Evolutionary conservation across 1,284 basidiomycete genomes (phyloP).

Genomic region (Trichosporon sp.): DNA sequence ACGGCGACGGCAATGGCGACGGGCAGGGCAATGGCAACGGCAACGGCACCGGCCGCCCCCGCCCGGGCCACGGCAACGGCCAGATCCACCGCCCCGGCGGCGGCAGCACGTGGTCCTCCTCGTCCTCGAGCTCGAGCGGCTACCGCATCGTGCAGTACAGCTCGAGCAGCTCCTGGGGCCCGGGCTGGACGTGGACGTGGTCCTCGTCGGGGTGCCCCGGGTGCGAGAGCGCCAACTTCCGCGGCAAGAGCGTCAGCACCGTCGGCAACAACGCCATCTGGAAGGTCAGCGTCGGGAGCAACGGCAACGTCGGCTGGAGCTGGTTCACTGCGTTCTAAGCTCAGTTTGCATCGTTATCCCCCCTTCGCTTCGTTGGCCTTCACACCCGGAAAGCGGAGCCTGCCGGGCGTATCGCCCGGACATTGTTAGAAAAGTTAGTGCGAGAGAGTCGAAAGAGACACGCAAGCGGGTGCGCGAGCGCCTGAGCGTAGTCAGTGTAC

Average conservation of each 20-base stretch:
- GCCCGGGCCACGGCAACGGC: background rate
- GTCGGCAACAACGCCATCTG: background rate
- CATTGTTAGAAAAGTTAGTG: no score
- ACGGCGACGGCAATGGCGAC: background rate
- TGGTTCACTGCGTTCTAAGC: background rate
- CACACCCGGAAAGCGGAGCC: no score
- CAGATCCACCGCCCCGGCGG: no score
- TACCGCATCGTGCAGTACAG: background rate
- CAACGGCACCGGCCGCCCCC: background rate
- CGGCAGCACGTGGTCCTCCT: background rate
- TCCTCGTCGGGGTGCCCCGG: background rate
- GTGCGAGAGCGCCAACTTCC: background rate
- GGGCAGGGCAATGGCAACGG: background rate
- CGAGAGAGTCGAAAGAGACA: no score
- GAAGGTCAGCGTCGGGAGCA: background rate
- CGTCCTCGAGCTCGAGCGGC: background rate
- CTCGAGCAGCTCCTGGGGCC: background rate
- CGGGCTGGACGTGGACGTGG: background rate
- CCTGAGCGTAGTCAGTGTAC: no score
- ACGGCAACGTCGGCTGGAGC: background rate
- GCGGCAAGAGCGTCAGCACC: background rate
- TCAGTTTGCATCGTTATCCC: no score
- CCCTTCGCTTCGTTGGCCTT: no score
- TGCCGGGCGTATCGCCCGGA: no score
- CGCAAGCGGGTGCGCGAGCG: no score